Base-by-base conservation (phyloP, 2,329 filamentous ascomycete genomes). In the Pestalotiopsis sp. region DNA sequence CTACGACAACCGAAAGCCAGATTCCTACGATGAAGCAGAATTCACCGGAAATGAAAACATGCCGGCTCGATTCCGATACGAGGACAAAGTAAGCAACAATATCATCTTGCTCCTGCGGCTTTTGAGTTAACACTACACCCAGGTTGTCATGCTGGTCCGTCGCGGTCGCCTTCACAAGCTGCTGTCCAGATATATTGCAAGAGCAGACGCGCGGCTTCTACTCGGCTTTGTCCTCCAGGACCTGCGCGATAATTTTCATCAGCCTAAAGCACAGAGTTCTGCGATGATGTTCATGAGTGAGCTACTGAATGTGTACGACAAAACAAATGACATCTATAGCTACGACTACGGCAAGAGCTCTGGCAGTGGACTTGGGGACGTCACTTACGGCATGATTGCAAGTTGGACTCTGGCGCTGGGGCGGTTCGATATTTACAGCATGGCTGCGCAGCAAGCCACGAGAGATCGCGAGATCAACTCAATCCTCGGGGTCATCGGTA, bases 21-120 rank as follows among this genome's bases (percentile, higher is more conserved):
- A 75, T 41, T 71, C 70, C 25, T 60, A 69, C 52, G 63, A 68
- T 1, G 71, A 73, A 57, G 70, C 60, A 5, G 68, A 70, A 1
- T 73, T 68, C 27, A 71, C 67, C 13, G 72, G 71, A 13, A 72
- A 74, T 52, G 71, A 69, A 64, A 68, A 49, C 49, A 66, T 58
- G 69, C 71, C 70, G 11, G 3, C 66, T 11, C 69, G 13, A 4
- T 66, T 66, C 14, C 66, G 70, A 13, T 74, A 74, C 36, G 69
- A 73, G 36, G 68, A 74, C 27, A 69, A 71, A 14, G 73, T 74
- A 62, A 68, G 71, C 68, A 17, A 17, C 39, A 3, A 38, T 23
- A 6, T 14, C 5, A 13, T 20, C 20, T n/a, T 14, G 23, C 4
- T 14, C 3, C 23, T 49, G 23, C 13, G 9, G 17, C 12, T 7